Percentiles rank a stretch among this genome's conserved stretches.
These are phyloP conservation scores for Chlamydomonas urium DNA, from an alignment of 139 green algal genomes.

Conservation along the genomic window DNA sequence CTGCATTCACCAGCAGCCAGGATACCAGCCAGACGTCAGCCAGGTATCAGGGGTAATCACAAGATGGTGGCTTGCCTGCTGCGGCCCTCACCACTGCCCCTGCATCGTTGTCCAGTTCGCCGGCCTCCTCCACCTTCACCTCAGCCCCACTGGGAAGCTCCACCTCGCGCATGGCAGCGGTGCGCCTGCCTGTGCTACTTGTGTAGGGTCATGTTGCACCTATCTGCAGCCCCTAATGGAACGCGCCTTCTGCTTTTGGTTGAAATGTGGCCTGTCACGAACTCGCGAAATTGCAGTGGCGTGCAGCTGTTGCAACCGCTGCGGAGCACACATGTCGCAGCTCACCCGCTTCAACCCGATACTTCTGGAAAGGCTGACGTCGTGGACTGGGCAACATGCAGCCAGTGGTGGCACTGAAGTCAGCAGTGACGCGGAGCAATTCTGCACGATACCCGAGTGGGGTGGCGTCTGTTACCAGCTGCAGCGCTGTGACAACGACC, in stretches of 20 bases:
- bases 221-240: no score
- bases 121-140: background rate
- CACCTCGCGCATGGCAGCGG: background rate
- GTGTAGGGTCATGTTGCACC: background rate
- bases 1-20: no score
- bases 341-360: background rate
- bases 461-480: background rate
- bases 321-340: background rate
- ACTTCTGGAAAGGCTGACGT: background rate
- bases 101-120: conserved; percentile 16
- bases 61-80: no score
- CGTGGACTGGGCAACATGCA: no score
- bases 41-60: no score
- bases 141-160: background rate
- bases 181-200: background rate
- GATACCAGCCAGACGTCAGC: no score
- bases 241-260: no score
- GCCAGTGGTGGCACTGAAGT: no score
- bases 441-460: background rate
- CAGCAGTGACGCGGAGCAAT: background rate
- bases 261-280: no score
- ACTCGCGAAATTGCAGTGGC: no score
- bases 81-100: conserved; percentile 30
- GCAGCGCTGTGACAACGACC: background rate
- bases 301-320: no score